These are phyloP conservation scores for Cordyceps javanica DNA, from an alignment of 2,329 filamentous ascomycete genomes.

Conservation along the genomic window DNA sequence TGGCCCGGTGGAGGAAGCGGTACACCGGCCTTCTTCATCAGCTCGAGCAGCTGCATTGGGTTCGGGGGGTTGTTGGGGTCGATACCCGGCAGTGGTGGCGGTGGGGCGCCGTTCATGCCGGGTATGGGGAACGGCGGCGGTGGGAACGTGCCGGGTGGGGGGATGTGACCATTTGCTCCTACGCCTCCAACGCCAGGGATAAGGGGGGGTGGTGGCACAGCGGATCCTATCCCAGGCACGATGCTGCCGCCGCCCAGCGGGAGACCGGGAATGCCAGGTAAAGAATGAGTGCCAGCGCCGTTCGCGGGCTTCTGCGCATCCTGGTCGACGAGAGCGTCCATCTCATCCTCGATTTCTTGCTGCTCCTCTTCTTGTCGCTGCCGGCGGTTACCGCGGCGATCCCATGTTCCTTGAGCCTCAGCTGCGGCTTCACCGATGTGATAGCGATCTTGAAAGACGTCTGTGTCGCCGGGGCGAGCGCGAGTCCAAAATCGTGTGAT, in stretches of 20 bases:
- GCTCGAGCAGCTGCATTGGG: slow-evolving; percentile 53
- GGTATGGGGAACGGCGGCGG: slow-evolving; percentile 51
- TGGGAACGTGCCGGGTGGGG: slow-evolving; percentile 39
- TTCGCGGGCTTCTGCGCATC: slow-evolving; percentile 52
- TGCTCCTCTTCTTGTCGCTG: slow-evolving; percentile 89
- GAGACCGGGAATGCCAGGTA: slow-evolving; percentile 54
- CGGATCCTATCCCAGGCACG: slow-evolving; percentile 38
- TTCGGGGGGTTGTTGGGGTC: slow-evolving; percentile 56
- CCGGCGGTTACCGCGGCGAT: slow-evolving; percentile 68
- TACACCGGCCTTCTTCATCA: slow-evolving; percentile 60
- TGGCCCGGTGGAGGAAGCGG: slow-evolving; percentile 49
- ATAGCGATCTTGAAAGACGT: slow-evolving; percentile 82
- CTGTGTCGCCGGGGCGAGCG: slow-evolving; percentile 78
- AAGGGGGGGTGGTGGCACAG: slow-evolving; percentile 33
- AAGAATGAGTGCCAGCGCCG: slow-evolving; percentile 24
- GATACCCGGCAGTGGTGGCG: slow-evolving; percentile 45
- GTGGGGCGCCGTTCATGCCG: slow-evolving; percentile 42
- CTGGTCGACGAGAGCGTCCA: slow-evolving; percentile 87
- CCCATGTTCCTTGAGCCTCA: slow-evolving; percentile 92
- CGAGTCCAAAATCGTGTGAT: slow-evolving; percentile 97
- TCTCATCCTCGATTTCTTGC: slow-evolving; percentile 87
- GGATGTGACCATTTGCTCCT: slow-evolving; percentile 33
- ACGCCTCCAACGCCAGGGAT: slow-evolving; percentile 47
- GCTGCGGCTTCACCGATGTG: slow-evolving; percentile 92
- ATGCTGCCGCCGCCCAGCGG: slow-evolving; percentile 32